Conservation (phyloP, 441 rosid genomes). For the Gossypium schwendimanii region DNA sequence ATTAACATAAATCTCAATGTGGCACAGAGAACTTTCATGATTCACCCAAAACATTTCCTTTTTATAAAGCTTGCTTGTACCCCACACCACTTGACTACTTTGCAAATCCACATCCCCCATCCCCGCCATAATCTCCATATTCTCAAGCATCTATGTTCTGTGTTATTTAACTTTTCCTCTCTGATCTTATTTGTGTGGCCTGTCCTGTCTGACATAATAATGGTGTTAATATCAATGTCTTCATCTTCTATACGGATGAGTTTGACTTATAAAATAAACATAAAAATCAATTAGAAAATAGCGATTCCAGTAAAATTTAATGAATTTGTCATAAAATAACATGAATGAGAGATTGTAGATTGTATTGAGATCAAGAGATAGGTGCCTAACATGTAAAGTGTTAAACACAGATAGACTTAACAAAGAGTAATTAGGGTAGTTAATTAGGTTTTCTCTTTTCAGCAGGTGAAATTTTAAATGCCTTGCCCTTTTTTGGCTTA, state of each 20-base stretch:
- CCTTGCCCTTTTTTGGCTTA: background rate
- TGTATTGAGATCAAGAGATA: too few relatives aligned
- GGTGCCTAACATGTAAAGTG: background rate
- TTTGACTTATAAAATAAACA: too few relatives aligned
- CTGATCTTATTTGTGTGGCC: background rate
- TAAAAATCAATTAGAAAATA: too few relatives aligned
- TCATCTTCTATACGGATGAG: too few relatives aligned
- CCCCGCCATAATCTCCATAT: background rate
- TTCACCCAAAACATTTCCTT: background rate
- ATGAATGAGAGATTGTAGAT: too few relatives aligned
- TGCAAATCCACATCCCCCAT: background rate
- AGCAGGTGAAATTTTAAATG: background rate
- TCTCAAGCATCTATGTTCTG: background rate
- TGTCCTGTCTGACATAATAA: too few relatives aligned
- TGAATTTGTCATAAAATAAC: too few relatives aligned
- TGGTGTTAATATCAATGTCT: too few relatives aligned
- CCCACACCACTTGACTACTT: background rate
- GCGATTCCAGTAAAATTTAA: too few relatives aligned
- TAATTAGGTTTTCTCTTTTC: background rate
- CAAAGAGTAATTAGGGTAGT: background rate
- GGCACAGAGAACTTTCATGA: background rate
- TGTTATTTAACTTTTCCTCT: background rate
- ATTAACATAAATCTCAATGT: background rate
- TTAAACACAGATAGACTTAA: background rate
- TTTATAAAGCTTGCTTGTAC: background rate